Percentiles rank a stretch among this genome's conserved stretches.
Evolutionary conservation across 1,284 basidiomycete genomes (phyloP).

Genomic region (Austroboletus rostrupii): DNA sequence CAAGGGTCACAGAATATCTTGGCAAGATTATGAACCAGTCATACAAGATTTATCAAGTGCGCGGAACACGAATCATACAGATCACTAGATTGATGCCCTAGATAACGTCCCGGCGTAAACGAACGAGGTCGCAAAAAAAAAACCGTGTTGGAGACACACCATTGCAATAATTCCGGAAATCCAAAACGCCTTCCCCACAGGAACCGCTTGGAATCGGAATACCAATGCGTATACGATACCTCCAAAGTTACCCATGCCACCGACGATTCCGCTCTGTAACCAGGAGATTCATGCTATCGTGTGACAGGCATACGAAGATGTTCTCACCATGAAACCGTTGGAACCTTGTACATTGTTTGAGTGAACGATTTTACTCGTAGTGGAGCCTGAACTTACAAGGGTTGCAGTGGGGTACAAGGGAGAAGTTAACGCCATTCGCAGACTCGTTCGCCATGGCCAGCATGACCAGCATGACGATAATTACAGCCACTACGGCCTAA

Average conservation of each 20-base stretch:
- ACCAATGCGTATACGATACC: conserved; percentile 49
- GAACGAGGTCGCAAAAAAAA: neutral
- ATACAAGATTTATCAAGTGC: neutral
- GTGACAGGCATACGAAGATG: neutral
- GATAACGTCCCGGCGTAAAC: too few relatives aligned
- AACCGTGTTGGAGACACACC: conserved; percentile 13
- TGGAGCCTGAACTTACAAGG: conserved; percentile 31
- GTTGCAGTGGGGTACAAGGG: conserved; percentile 52
- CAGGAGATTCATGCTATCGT: neutral
- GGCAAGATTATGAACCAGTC: too few relatives aligned
- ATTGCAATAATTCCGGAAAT: conserved; percentile 39
- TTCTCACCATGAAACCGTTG: conserved; percentile 35
- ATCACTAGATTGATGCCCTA: conserved; percentile 8
- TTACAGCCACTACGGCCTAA: conserved; percentile 18
- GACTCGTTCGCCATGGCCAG: conserved; percentile 31
- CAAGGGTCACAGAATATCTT: too few relatives aligned
- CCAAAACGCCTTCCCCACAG: conserved; percentile 44
- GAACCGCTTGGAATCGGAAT: conserved; percentile 45
- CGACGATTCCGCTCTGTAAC: conserved; percentile 45
- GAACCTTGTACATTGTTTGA: conserved; percentile 24
- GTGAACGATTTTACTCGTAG: conserved; percentile 6
- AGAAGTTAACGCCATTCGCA: conserved; percentile 53
- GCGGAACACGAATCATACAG: conserved; percentile 9
- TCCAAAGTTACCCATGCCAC: conserved; percentile 51
- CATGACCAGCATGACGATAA: conserved; percentile 29